Evolutionary conservation across 345 rosid species (phyloP), one percentile per base, ranked within the genome.

Genomic region (Eucalyptus brandiana): DNA sequence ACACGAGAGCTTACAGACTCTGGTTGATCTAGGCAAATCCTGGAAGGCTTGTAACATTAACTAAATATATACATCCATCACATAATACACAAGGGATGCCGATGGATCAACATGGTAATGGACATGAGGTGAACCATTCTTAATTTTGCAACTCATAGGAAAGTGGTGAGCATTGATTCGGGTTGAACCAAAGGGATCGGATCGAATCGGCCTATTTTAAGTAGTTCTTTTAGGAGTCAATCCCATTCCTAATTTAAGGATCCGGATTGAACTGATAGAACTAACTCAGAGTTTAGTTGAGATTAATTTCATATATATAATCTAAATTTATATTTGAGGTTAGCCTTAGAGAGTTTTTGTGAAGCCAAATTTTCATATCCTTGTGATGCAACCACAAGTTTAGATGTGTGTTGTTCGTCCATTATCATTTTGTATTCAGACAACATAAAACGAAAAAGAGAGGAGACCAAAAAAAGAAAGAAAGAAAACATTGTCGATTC

Each of bases 371-470:
- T n/a, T 34, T 65, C 40, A 14, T 2, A 7, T 65, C 6, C 0
- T n/a, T 65, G 19, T 7, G 3, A 65, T n/a, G 21, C 76, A 7
- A 34, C 2, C 76, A 65, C 19, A n/a, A 15, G 21, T 4, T 15
- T 8, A n/a, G 10, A 65, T 0, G 0, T 0, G 19, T 0, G 1
- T n/a, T 15, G 3, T n/a, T 65, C 8, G 0, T 15, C 9, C 5
- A n/a, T 14, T 65, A 0, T 6, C 5, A 15, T 65, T 15, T 65
- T n/a, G 40, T 8, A n/a, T 0, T 65, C 10, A 1, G 0, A 0
- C 72, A 62, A 14, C 17, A 62, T 13, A 58, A 26, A 26, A 60
- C 0, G 2, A 26, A 60, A 0, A 60, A 60, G 1, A 26, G 6
- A 60, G 15, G 34, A 60, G 0, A 28, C 2, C 17, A 6, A n/a